Base-by-base conservation (phyloP, 345 rosid species). In the Raphanus sativus region DNA sequence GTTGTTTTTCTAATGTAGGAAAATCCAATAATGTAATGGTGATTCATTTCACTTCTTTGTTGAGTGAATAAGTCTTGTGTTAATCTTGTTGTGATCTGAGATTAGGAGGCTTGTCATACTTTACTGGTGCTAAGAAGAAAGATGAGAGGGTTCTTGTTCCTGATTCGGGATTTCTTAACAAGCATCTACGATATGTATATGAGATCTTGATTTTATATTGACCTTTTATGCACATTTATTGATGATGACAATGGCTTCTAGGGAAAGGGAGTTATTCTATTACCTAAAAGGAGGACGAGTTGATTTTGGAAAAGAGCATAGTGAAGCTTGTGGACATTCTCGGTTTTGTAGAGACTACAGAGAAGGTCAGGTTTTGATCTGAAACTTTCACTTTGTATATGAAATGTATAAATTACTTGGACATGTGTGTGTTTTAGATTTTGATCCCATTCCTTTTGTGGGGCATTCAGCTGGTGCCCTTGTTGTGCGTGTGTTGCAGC, bases 381-480 rank as follows among this genome's bases (percentile, higher is more conserved):
- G 9, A 29, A 4, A 6, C 15, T 30, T 36, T 61, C 50, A 50
- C 9, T 25, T 21, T 21, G 21, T 56, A 30, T 33, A 21, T 60
- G 64, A 33, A 59, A 72, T 42, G 65, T 55, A 65, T 40, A 32
- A 25, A 56, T 66, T 58, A 67, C 4, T 72, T 67, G 48, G 45
- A 63, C 21, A 4, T 78, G 45, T 78, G 55, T 78, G 62, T 76
- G 48, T 21, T 21, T 21, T 21, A 21, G 21, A 21, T 21, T 21
- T 21, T 21, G 21, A 21, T 21, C 99, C 99, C 8, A 85, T 96
- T 78, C 98, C 91, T 74, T 91, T 96, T 78, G 95, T 96, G 30
- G 99, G 99, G 24, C 99, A 96, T 81, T 96, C 98, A 0, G 98
- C 99, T 0, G 98, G 99, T 45, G 99, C 97, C 0, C 99, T 91